A percentile compares a stretch with the other conserved stretches of the same genome.
Conservation (phyloP, 2,329 filamentous ascomycete species). For the Apiospora kogelbergensis region DNA sequence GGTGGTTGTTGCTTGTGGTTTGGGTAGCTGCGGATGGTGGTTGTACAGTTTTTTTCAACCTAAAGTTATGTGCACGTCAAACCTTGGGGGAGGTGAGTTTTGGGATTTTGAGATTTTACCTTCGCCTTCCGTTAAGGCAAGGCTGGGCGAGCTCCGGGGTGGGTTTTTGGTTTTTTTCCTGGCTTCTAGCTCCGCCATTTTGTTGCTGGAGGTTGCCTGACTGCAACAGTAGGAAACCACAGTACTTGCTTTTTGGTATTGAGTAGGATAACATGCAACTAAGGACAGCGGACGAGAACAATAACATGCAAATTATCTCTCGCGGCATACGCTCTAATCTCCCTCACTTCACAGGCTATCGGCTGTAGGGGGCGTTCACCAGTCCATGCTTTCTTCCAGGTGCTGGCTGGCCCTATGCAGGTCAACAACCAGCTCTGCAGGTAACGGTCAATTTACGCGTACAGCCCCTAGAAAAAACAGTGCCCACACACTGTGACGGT, state of each 20-base stretch:
- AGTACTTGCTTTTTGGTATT: not conserved
- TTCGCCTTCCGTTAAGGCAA: conserved; percentile 1
- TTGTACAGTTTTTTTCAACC: conserved; percentile 8
- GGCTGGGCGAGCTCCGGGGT: not conserved
- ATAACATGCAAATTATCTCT: not conserved
- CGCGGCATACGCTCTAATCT: not conserved
- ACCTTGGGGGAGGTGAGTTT: conserved; percentile 2
- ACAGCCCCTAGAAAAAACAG: not conserved
- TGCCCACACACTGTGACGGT: not conserved
- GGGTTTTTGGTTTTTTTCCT: not conserved
- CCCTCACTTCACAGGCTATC: not conserved
- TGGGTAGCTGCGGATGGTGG: not conserved
- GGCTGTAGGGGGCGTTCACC: not conserved
- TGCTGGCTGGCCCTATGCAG: not conserved
- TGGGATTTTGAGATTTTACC: conserved; percentile 7
- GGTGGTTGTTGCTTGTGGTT: not conserved
- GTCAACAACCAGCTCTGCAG: conserved; percentile 2
- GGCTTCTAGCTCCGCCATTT: conserved; percentile 2
- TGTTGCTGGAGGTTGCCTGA: not conserved
- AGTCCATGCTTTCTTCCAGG: not conserved
- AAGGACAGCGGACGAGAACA: not conserved
- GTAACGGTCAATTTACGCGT: not conserved
- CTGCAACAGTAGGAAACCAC: not conserved
- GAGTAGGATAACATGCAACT: not conserved
- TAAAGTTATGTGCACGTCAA: conserved; percentile 8